phyloP scores from a whole-genome alignment of 1,284 basidiomycete genomes.

The Ustilago crameri region DNA sequence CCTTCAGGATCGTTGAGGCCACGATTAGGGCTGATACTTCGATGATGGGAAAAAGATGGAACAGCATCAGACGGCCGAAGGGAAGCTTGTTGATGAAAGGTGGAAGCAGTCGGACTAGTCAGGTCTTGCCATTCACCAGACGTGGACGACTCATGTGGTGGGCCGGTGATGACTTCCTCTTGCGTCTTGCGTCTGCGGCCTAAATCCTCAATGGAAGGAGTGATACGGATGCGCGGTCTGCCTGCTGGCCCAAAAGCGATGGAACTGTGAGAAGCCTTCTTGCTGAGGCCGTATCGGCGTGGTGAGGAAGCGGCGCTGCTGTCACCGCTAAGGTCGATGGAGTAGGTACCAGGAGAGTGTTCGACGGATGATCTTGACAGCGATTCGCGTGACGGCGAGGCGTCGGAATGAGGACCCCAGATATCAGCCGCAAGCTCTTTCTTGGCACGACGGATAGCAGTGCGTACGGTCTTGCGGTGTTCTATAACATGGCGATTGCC shows the following conservation, averaged over 20 bases:
- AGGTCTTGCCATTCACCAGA: constrained; percentile 36
- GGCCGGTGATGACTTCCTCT: constrained; percentile 24
- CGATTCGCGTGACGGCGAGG: neutral
- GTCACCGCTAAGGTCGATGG: constrained; percentile 42
- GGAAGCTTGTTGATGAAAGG: constrained; percentile 9
- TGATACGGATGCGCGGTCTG: constrained; percentile 58
- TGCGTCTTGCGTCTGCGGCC: constrained; percentile 41
- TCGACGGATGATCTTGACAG: constrained; percentile 46
- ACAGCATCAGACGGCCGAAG: constrained; percentile 42
- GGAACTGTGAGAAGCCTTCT: constrained; percentile 28
- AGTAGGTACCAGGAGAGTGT: constrained; percentile 36
- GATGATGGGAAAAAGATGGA: constrained; percentile 6
- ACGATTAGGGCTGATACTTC: neutral
- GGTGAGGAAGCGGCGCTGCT: constrained; percentile 45
- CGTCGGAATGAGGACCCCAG: constrained; percentile 24
- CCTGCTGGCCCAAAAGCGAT: constrained; percentile 22
- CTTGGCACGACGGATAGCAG: constrained; percentile 42
- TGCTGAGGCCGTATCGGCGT: constrained; percentile 9
- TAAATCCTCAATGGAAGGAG: constrained; percentile 60
- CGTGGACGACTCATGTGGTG: constrained; percentile 4
- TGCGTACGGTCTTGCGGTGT: constrained; percentile 49
- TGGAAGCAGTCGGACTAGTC: constrained; percentile 6
- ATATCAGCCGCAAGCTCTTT: constrained; percentile 26
- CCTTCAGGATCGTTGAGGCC: neutral
- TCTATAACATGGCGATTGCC: constrained; percentile 60